Base-by-base conservation (phyloP, 1,284 basidiomycete genomes). In the Athelia psychrophila region DNA sequence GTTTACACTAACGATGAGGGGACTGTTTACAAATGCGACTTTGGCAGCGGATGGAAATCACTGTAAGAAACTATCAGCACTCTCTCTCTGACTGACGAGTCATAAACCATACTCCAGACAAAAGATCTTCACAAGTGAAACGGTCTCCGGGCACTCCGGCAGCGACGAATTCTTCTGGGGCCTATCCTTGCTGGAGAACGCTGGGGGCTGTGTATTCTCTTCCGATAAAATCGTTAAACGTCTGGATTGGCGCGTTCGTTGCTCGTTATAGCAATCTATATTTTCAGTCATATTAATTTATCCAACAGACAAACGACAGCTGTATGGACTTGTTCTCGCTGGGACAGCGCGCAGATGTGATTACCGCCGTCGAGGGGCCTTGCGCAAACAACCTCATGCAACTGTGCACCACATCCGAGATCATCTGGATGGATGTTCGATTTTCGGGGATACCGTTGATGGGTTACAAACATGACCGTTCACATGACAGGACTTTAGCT, bases 341-440 rank as follows among this genome's bases (percentile, higher is more conserved):
- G 19, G 44, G 64, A 5, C 57, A 55, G 30, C 54, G 63, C 4
- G 62, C 64, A 38, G 72, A 78, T 50, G 53, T 74, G 2, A 62
- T 88, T 19, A 84, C 83, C 0, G 79, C 74, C 33, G 66, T 84
- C 30, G 80, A 83, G 56, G 64, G 73, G 51, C 64, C 68, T 18
- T 54, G 54, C 4, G 57, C 65, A 8, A 75, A 82, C 54, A 63
- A 76, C 40, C 64, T 81, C 20, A 60, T 80, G 23, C 76, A 78
- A 10, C 58, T 87, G 3, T 76, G 73, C 33, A 81, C 86, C 0
- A 90, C 85, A 0, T 70, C 67, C 2, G 75, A 84, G 45, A 60
- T 91, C 19, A 54, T 85, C 15, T 91, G 86, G 86, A 61, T 90
- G 25, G 88, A 91, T 58, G 68, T 74, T 36, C 78, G 88, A 27